phyloP scores from a whole-genome alignment of 1,284 basidiomycete species.

The Cryptococcus sp. region DNA sequence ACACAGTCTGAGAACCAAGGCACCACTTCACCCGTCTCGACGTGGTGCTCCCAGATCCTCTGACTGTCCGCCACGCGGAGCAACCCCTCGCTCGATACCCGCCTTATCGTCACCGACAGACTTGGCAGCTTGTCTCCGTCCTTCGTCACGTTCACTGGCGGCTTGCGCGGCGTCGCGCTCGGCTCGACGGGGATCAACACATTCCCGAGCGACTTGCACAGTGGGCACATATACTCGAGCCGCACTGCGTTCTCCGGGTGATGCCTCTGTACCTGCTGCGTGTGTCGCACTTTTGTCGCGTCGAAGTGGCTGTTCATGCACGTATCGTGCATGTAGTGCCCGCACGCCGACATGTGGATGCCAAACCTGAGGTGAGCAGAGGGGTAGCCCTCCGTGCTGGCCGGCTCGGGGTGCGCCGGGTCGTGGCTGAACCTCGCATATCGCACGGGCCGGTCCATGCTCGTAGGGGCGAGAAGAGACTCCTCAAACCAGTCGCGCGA shows the following conservation, averaged over 20 bases:
- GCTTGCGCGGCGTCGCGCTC: constrained; percentile 18
- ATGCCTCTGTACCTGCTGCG: constrained; percentile 83
- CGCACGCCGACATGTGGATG: constrained; percentile 83
- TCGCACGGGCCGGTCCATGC: constrained; percentile 60
- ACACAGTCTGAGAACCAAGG: constrained; percentile 47
- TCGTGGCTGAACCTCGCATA: constrained; percentile 24
- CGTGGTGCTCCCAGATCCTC: constrained; percentile 48
- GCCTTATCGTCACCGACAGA: constrained; percentile 41
- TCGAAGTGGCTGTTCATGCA: constrained; percentile 90
- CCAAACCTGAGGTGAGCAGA: constrained; percentile 72
- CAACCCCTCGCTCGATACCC: constrained; percentile 45
- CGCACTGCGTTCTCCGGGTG: constrained; percentile 91
- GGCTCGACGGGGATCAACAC: constrained; percentile 76
- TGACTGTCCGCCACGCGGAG: constrained; percentile 41
- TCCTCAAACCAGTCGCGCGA: constrained; percentile 69
- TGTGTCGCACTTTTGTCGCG: constrained; percentile 84
- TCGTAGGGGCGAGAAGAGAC: constrained; percentile 61
- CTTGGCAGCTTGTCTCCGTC: constrained; percentile 24
- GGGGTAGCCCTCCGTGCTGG: constrained; percentile 60
- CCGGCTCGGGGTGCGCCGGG: constrained; percentile 26
- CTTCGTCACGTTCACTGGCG: constrained; percentile 16
- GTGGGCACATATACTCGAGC: constrained; percentile 92
- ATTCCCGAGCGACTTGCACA: constrained; percentile 98
- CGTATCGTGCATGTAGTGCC: constrained; percentile 94
- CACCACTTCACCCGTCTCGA: constrained; percentile 47